These are phyloP conservation scores for Salvia splendens DNA, from an alignment of 257 asterid species.

Conservation along the genomic window DNA sequence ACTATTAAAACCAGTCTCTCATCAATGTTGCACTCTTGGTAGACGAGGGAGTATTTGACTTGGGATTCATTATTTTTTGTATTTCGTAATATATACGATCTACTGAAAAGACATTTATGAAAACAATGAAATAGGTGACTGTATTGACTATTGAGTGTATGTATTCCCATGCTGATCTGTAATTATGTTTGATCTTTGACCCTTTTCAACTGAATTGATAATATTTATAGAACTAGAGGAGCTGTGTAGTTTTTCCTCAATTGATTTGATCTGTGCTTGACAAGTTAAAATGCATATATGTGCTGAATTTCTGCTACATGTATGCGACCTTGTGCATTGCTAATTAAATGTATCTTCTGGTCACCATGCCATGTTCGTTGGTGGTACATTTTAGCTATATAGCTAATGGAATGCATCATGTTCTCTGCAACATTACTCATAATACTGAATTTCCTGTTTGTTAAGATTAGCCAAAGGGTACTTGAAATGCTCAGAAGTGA, in stretches of 20 bases:
- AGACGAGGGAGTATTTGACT: too few species aligned
- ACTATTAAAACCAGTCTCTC: too few species aligned
- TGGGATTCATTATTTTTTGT: too few species aligned
- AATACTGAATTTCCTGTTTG: conserved; percentile 23
- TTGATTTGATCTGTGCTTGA: conserved; percentile 8
- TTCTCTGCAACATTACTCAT: neutral
- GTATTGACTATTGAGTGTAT: neutral
- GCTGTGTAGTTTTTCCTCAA: neutral
- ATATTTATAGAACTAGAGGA: conserved; percentile 5
- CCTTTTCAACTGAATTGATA: neutral
- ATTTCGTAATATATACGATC: conserved; percentile 12
- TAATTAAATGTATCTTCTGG: neutral
- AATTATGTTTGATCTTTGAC: conserved; percentile 14
- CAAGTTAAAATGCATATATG: neutral
- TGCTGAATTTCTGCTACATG: conserved; percentile 10
- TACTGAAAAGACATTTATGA: neutral
- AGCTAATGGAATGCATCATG: neutral
- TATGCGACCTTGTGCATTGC: conserved; percentile 8
- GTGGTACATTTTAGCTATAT: conserved; percentile 11
- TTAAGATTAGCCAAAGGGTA: conserved; percentile 85
- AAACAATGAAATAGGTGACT: neutral
- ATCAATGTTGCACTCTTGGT: too few species aligned
- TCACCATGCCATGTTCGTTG: neutral
- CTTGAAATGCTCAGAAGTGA: conserved; percentile 70
- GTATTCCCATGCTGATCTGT: conserved; percentile 14